A percentile compares a stretch with the other conserved stretches of the same genome.
These are phyloP conservation scores for Komagataella populi DNA, from an alignment of 805 yeast species.

Conservation along the genomic window DNA sequence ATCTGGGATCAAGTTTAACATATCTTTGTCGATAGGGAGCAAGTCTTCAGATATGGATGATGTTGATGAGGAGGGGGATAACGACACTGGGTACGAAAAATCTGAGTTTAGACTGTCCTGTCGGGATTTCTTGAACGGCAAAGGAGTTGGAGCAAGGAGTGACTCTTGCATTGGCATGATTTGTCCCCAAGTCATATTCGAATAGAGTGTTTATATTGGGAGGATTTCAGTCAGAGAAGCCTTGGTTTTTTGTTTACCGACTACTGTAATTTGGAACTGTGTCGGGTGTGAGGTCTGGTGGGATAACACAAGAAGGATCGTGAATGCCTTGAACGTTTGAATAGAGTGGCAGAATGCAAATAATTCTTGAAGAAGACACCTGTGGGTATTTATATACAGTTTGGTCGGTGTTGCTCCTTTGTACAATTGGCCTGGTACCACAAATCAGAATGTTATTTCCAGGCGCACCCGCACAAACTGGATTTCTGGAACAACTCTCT, in stretches of 20 bases:
- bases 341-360: not conserved
- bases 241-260: not conserved
- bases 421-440: not conserved
- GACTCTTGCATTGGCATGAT: not conserved
- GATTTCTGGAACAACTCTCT: not conserved
- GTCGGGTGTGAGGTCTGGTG: not conserved
- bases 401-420: not conserved
- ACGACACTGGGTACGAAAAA: not conserved
- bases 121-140: not conserved
- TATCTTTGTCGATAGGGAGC: constrained; percentile 3
- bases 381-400: not conserved
- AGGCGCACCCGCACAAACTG: not conserved
- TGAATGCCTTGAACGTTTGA: not conserved
- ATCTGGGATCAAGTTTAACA: constrained; percentile 14
- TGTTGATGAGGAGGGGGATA: not conserved
- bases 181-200: not conserved
- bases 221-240: not conserved
- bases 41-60: not conserved
- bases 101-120: not conserved
- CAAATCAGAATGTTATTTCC: not conserved
- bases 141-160: not conserved
- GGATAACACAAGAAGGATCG: not conserved
- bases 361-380: not conserved
- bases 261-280: not conserved
- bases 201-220: not conserved